Conservation (phyloP, 192 early-diverging fungal genomes). For the Coemansia sp. region DNA sequence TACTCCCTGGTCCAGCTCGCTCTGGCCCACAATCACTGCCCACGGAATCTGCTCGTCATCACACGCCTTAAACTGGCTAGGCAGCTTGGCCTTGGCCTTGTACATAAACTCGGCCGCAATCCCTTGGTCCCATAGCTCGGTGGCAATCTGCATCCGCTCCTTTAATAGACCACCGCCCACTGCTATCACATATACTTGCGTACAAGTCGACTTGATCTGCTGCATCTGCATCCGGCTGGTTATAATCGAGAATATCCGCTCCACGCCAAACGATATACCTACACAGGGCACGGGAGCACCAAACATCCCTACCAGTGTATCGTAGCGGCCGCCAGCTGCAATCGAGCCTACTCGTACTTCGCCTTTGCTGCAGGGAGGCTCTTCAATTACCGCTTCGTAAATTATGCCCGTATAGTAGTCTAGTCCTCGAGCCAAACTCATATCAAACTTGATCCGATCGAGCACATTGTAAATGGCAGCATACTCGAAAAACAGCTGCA, state of each 20-base stretch:
- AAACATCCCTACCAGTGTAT: constrained; percentile 97
- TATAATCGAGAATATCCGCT: constrained; percentile 89
- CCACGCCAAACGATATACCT: constrained; percentile 92
- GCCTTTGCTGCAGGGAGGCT: constrained; percentile 47
- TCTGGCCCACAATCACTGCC: constrained; percentile 82
- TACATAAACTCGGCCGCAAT: constrained; percentile 88
- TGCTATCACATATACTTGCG: constrained; percentile 83
- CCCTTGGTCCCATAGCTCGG: constrained; percentile 89
- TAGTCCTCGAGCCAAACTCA: constrained; percentile 92
- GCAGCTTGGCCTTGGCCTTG: constrained; percentile 85
- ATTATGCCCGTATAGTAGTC: constrained; percentile 99
- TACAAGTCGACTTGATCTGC: constrained; percentile 72
- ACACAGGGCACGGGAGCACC: constrained; percentile 85
- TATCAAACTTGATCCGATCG: constrained; percentile 77
- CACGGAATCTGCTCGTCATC: constrained; percentile 86
- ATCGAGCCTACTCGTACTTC: constrained; percentile 90
- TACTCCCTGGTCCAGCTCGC: constrained; percentile 75
- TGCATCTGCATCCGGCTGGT: constrained; percentile 57
- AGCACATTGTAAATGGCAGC: constrained; percentile 74
- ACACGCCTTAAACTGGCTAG: constrained; percentile 75
- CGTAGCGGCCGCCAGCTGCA: constrained; percentile 96
- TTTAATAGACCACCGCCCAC: constrained; percentile 77
- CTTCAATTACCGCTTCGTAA: constrained; percentile 80
- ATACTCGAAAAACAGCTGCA: constrained; percentile 82
- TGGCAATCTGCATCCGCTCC: constrained; percentile 83